These are phyloP conservation scores for Nemophila menziesii DNA, from an alignment of 257 asterid species.

Conservation along the genomic window DNA sequence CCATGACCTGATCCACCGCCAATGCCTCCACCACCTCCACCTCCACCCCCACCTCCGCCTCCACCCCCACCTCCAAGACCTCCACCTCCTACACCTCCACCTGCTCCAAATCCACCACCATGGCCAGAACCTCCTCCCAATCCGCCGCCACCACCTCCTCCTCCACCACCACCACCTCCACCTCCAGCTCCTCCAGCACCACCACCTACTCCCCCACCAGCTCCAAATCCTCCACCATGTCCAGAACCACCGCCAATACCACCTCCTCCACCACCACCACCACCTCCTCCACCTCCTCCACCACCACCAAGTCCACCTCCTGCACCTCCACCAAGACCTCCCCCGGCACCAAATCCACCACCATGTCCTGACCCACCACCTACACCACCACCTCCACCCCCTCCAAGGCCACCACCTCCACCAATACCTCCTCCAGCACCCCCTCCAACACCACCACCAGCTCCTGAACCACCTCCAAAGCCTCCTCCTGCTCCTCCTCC, in stretches of 20 bases:
- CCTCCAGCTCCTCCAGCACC: constrained; percentile 14
- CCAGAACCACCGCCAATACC: constrained; percentile 20
- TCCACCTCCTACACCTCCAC: constrained; percentile 12
- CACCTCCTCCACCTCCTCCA: constrained; percentile 19
- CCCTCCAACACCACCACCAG: constrained; percentile 16
- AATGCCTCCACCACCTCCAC: constrained; percentile 12
- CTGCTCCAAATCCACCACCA: constrained; percentile 19
- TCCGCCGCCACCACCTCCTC: constrained; percentile 16
- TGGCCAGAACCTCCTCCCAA: constrained; percentile 17
- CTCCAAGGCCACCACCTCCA: constrained; percentile 12
- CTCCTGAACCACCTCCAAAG: too few relatives aligned
- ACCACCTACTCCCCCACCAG: constrained; percentile 15
- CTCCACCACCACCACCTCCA: constrained; percentile 12
- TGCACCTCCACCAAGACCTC: constrained; percentile 21
- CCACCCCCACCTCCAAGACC: constrained; percentile 11
- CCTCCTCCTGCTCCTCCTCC: constrained; percentile 14
- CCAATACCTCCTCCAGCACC: constrained; percentile 14
- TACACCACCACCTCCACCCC: constrained; percentile 12
- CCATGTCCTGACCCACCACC: constrained; percentile 23
- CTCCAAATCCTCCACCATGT: constrained; percentile 12
- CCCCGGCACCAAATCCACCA: constrained; percentile 19
- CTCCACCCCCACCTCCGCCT: constrained; percentile 11
- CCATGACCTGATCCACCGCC: constrained; percentile 10
- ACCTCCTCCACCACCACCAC: constrained; percentile 17
- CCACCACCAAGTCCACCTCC: constrained; percentile 21